Percentiles rank a stretch among this genome's conserved stretches.
These are phyloP conservation scores for Primulina eburnea DNA, from an alignment of 257 asterid species.

Conservation along the genomic window DNA sequence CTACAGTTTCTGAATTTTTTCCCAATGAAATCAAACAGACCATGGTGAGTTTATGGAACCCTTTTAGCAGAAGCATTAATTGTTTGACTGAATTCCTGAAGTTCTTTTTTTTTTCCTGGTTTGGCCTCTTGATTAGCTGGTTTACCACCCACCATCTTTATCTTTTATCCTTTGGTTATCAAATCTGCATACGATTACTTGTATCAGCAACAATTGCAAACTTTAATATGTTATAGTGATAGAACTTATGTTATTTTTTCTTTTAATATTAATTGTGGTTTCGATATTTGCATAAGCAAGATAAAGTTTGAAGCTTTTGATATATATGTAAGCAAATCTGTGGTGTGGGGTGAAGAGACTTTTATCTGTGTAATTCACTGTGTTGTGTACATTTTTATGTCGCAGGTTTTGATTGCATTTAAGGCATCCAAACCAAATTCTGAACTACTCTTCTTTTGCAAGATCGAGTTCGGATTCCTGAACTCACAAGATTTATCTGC, in stretches of 20 bases:
- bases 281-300: neutral
- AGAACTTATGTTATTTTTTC: no score
- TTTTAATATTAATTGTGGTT: no score
- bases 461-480: neutral
- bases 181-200: neutral
- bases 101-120: neutral
- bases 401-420: neutral
- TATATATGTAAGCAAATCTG: neutral
- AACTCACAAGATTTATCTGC: neutral
- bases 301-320: neutral
- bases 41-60: neutral
- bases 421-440: neutral
- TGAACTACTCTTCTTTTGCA: neutral
- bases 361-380: neutral
- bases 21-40: neutral
- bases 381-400: neutral
- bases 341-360: neutral
- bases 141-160: no score
- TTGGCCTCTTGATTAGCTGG: neutral
- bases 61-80: neutral
- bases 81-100: neutral
- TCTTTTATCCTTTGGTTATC: neutral
- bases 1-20: no score
- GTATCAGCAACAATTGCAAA: no score
- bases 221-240: neutral